Base-by-base conservation (phyloP, 2,329 filamentous ascomycete species). In the Aspergillus tubingensis region DNA sequence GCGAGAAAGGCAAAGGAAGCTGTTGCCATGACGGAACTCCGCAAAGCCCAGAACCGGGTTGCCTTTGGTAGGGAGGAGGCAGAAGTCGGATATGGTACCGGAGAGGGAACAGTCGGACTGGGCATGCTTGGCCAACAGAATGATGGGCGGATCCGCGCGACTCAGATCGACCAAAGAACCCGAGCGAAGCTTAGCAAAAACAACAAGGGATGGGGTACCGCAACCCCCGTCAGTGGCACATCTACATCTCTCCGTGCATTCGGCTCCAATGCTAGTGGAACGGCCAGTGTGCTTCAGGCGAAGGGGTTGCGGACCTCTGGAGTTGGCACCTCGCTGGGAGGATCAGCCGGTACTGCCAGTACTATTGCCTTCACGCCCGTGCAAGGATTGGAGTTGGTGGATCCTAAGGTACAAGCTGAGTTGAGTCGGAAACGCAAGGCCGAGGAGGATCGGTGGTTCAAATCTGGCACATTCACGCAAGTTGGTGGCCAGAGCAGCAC, bases 1-100 rank as follows among this genome's bases (percentile, higher is more conserved):
- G 95, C 93, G 11, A 84, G 95, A 59, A 96, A 96, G 77, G 94
- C 94, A 62, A 99, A 99, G 83, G 95, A 96, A 77, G 93, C 94
- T 3, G 91, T 91, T 6, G 94, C 95, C 62, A 96, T 97, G 92
- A 99, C 95, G 0, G 95, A 99, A 58, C 82, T 99, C 30, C 88
- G 93, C 66, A 97, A 98, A 76, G 92, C 92, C 4, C 95, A 98
- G 78, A 99, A 99, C 79, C 87, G 95, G 57, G 89, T 99, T 86
- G 92, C 89, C 0, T 99, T 99, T 72, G 93, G 93, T 60, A 95
- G 96, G 74, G 94, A 98, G 76, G 95, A 99, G 77, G 89, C 87
- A 69, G 95, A 99, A 77, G 88, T 95, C 1, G 94, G 93, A 32
- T 98, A 96, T 74, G 94, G 92, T 38, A 87, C 87, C 0, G 91